Evolutionary conservation across 768 basidiomycete species (phyloP), one percentile per base, ranked within the genome.

Genomic region (Suillus tomentosus): DNA sequence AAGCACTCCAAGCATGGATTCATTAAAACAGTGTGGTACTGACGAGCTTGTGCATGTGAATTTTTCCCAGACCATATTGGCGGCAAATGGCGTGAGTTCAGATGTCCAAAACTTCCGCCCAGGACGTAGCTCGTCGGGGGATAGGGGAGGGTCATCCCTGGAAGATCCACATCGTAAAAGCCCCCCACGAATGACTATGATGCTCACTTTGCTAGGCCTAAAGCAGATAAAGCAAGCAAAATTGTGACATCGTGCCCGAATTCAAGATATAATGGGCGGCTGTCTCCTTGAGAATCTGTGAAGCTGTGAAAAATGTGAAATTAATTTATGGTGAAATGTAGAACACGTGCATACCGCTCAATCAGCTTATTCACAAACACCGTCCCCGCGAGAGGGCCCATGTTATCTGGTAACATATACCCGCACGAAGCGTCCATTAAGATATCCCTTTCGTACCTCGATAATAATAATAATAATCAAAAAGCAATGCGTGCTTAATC

Each of bases 21-120:
- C 40, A 58, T 27, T 13, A 11, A 31, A 19, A 24, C 22, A 34
- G 5, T 15, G 19, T 27, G 27, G 37, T 3, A 69, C 73, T 56
- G 57, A 77, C 75, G 77, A 79, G 14, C 71, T 69, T 56, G 67
- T 64, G 72, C 79, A 81, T 4, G 70, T 67, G 70, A 80, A 80
- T 65, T 68, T 74, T 68, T 81, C 79, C 80, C 79, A 82, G 34
- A 78, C 66, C 79, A 82, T 80, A 62, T 70, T 76, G 50, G 80
- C 80, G 15, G 72, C 80, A 63, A 82, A 82, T 39, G 81, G 81
- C 17, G 78, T 73, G 67, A 80, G 80, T 8, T 64, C 63, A 6
- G 79, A 77, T 37, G 80, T 81, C 57, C 72, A 72, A 71, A 76
- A 82, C 54, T 70, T 74, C 43, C 81, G 76, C 63, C 67, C 66